Evolutionary conservation across 2,329 filamentous ascomycete genomes (phyloP).

Genomic region (Diplodia intermedia): DNA sequence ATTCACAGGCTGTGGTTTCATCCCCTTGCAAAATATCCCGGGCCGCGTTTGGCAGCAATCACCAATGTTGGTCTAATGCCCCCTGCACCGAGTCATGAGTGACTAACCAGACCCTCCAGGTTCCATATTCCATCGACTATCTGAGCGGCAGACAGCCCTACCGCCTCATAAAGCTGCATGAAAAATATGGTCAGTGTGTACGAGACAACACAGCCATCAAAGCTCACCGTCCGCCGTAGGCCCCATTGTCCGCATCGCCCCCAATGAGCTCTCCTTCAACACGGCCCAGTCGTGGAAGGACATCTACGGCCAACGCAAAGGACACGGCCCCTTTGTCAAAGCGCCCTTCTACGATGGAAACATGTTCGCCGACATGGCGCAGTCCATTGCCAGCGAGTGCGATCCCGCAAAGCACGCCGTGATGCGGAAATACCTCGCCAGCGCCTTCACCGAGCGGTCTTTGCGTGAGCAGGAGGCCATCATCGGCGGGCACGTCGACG

Average conservation of each 20-base stretch:
- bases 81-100: not conserved
- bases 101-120: not conserved
- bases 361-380: not conserved
- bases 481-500: not conserved
- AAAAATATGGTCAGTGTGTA: not conserved
- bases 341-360: not conserved
- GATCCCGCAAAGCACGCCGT: not conserved
- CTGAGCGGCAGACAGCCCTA: conserved; percentile 3
- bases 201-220: not conserved
- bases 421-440: conserved; percentile 4
- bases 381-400: not conserved
- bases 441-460: not conserved
- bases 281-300: conserved; percentile 39
- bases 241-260: conserved; percentile 41
- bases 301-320: conserved; percentile 37
- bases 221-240: conserved; percentile 31
- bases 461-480: conserved; percentile 1
- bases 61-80: not conserved
- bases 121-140: not conserved
- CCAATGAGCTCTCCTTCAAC: conserved; percentile 42
- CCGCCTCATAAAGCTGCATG: not conserved
- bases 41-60: not conserved
- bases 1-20: not conserved
- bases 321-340: not conserved
- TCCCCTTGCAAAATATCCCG: not conserved